Percentiles rank a stretch among this genome's conserved stretches.
phyloP scores from a whole-genome alignment of 345 rosid species.

The Salix arbutifolia region DNA sequence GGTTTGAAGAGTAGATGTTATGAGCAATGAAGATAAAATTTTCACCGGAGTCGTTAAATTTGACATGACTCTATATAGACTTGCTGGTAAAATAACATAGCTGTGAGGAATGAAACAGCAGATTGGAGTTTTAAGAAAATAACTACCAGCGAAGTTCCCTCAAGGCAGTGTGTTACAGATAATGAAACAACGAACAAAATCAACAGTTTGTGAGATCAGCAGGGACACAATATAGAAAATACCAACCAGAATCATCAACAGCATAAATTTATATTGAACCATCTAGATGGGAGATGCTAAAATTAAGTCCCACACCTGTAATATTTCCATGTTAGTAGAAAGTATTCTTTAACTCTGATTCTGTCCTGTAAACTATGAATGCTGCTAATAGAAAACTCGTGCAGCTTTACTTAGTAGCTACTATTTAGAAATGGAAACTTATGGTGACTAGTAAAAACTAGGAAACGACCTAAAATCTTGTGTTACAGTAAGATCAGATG shows the following conservation, averaged over 20 bases:
- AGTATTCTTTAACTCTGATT: background rate
- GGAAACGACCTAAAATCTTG: constrained; percentile 44
- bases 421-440: background rate
- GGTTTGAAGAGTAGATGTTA: background rate
- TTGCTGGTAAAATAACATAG: background rate
- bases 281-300: background rate
- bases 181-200: constrained; percentile 63
- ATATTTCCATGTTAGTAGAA: background rate
- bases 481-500: constrained; percentile 54
- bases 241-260: constrained; percentile 1
- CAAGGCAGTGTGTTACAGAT: constrained; percentile 64
- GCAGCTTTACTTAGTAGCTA: background rate
- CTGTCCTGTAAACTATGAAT: background rate
- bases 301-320: background rate
- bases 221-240: background rate
- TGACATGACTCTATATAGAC: background rate
- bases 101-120: background rate
- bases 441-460: background rate
- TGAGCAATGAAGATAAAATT: background rate
- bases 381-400: background rate
- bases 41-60: background rate
- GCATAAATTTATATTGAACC: background rate
- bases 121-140: background rate
- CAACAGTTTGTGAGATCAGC: constrained; percentile 88
- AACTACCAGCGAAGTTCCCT: constrained; percentile 80